A percentile compares a stretch with the other conserved stretches of the same genome.
These are phyloP conservation scores for Xylaria scruposa DNA, from an alignment of 495 filamentous ascomycete genomes.

Conservation along the genomic window DNA sequence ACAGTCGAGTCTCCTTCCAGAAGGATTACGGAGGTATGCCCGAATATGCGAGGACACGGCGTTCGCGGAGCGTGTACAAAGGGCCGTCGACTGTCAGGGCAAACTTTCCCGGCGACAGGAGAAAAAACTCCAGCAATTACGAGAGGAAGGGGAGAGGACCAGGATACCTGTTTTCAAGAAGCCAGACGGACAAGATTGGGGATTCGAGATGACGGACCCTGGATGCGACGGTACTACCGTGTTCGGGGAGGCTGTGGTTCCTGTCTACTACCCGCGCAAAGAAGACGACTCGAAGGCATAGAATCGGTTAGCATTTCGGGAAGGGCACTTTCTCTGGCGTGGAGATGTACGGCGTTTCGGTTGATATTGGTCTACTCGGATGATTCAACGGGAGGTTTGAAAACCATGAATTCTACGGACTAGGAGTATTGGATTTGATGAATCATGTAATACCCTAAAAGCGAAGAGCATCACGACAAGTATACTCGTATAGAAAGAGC, in stretches of 20 bases:
- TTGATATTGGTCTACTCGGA: constrained; percentile 1
- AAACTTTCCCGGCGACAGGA: neutral
- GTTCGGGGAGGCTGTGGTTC: neutral
- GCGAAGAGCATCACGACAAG: neutral
- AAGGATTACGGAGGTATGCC: neutral
- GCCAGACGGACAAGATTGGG: neutral
- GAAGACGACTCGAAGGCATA: neutral
- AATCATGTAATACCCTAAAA: neutral
- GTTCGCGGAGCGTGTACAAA: neutral
- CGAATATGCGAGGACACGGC: neutral
- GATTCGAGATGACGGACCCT: neutral
- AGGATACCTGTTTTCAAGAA: neutral
- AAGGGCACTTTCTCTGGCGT: neutral
- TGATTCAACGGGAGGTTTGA: neutral
- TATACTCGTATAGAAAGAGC: neutral
- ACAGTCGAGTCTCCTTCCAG: neutral
- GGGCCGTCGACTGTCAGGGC: neutral
- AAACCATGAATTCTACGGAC: neutral
- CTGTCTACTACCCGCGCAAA: neutral
- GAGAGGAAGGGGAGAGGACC: neutral
- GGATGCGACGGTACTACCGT: neutral
- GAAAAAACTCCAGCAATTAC: neutral
- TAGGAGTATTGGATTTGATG: neutral
- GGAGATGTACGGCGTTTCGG: neutral
- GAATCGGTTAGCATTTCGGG: neutral